phyloP scores from a whole-genome alignment of 805 yeast genomes.

The Starmerella bombicola region DNA sequence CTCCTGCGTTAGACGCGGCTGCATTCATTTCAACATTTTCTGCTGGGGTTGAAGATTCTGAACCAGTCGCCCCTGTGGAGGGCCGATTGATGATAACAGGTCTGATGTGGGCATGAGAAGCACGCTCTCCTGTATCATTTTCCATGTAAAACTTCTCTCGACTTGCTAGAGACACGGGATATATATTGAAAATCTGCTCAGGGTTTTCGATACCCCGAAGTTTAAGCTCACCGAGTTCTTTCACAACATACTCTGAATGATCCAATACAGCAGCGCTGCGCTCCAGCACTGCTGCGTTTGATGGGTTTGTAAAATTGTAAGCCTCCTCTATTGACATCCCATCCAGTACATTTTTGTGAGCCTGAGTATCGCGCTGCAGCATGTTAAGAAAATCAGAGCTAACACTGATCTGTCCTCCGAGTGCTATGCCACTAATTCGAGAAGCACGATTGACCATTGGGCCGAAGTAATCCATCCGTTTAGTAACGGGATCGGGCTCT shows the following conservation, averaged over 20 bases:
- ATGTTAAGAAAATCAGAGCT: constrained; percentile 72
- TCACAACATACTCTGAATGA: constrained; percentile 54
- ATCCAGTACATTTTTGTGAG: constrained; percentile 26
- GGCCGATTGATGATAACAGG: background rate
- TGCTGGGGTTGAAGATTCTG: too few species aligned
- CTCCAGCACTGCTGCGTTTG: constrained; percentile 16
- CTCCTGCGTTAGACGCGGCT: too few species aligned
- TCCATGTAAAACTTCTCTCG: constrained; percentile 32
- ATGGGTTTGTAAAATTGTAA: constrained; percentile 10
- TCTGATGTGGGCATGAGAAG: background rate
- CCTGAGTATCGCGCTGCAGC: constrained; percentile 40
- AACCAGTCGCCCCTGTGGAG: background rate
- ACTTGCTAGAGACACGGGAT: constrained; percentile 51
- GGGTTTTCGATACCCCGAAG: constrained; percentile 91
- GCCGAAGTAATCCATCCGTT: constrained; percentile 97
- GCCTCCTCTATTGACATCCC: constrained; percentile 13
- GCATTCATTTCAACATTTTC: too few species aligned
- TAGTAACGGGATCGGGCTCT: constrained; percentile 85
- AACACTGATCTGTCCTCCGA: constrained; percentile 93
- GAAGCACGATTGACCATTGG: constrained; percentile 97
- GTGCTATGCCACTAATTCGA: constrained; percentile 85
- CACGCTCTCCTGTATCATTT: background rate
- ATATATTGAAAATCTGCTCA: constrained; percentile 67
- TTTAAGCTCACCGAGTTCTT: constrained; percentile 71
- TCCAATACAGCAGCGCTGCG: constrained; percentile 35